Evolutionary conservation across 495 filamentous ascomycete genomes (phyloP), one percentile per base, ranked within the genome.

Genomic region (Mytilinidion resinicola): DNA sequence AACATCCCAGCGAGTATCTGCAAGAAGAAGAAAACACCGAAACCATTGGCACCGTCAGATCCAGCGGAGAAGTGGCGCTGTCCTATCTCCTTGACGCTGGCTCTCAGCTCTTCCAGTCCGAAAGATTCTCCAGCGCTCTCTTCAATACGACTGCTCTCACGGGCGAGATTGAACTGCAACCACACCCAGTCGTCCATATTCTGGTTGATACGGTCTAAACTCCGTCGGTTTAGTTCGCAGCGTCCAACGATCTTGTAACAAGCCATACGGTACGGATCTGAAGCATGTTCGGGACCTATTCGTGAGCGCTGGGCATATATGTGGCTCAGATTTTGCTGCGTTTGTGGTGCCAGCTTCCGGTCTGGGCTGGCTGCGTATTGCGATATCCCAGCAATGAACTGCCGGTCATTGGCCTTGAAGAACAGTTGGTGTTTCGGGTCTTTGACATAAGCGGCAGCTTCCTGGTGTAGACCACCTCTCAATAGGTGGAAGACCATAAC

Each of bases 191-290:
- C 95, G 63, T 96, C 89, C 47, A 95, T 84, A 21, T 83, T 86
- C 55, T 86, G 86, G 54, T 82, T 85, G 15, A 97, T 78, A 48
- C 82, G 81, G n/a, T 95, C 88, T 10, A 96, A 77, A 55, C 80
- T 88, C 61, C 91, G 82, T 51, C 86, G 85, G 58, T 73, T 78
- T 17, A 99, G 80, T 64, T 97, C 93, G 73, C 91, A 96, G 35
- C 93, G 90, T 47, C 93, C 93, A 64, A 97, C 86, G 55, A 99
- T 83, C 73, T 97, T 97, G 79, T 96, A 97, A 70, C 95, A 96
- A 14, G 91, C 91, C 82, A 95, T 90, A 43, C 91, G 84, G 73
- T 93, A 99, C 38, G 93, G 95, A 75, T 99, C 92, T 30, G 25
- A 30, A 61, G 92, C 82, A 12, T 87, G 85, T 58, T 90, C 85